Evolutionary conservation across 2,329 filamentous ascomycete genomes (phyloP).

Genomic region (Atkinsonella hypoxylon): DNA sequence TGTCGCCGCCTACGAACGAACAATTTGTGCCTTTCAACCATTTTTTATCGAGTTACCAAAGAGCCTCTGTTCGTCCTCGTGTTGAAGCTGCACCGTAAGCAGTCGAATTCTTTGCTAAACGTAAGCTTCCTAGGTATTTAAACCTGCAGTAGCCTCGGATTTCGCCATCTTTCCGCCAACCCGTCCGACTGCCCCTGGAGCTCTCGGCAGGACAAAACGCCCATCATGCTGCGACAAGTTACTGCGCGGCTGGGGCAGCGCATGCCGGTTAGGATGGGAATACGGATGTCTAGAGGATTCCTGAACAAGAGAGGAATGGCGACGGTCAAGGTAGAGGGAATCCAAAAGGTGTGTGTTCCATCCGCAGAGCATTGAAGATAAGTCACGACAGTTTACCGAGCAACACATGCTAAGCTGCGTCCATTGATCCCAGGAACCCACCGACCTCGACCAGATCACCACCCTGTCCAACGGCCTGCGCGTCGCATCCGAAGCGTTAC

Average conservation of each 20-base stretch:
- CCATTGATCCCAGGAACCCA: conserved; percentile 46
- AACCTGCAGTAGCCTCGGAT: too few species aligned
- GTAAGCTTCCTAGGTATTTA: not conserved
- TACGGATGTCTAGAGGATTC: conserved; percentile 12
- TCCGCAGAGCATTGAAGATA: not conserved
- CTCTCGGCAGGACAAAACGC: not conserved
- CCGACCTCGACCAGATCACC: conserved; percentile 77
- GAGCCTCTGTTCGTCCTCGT: not conserved
- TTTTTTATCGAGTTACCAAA: not conserved
- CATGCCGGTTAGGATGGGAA: conserved; percentile 13
- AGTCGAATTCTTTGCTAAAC: too few species aligned
- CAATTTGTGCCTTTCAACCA: too few species aligned
- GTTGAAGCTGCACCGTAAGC: not conserved
- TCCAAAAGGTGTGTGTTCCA: conserved; percentile 15
- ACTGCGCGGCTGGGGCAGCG: conserved; percentile 19
- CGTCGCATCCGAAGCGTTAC: conserved; percentile 87
- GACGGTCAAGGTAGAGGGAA: conserved; percentile 23
- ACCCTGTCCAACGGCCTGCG: conserved; percentile 85
- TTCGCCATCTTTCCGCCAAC: too few species aligned
- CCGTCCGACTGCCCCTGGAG: too few species aligned
- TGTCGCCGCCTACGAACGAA: not conserved
- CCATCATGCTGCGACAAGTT: conserved; percentile 24
- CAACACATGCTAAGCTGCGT: not conserved
- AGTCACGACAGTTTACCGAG: not conserved
- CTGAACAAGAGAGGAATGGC: conserved; percentile 13